phyloP scores from a whole-genome alignment of 225 moss, liverwort and hornwort genomes.

The Neckera pumila region DNA sequence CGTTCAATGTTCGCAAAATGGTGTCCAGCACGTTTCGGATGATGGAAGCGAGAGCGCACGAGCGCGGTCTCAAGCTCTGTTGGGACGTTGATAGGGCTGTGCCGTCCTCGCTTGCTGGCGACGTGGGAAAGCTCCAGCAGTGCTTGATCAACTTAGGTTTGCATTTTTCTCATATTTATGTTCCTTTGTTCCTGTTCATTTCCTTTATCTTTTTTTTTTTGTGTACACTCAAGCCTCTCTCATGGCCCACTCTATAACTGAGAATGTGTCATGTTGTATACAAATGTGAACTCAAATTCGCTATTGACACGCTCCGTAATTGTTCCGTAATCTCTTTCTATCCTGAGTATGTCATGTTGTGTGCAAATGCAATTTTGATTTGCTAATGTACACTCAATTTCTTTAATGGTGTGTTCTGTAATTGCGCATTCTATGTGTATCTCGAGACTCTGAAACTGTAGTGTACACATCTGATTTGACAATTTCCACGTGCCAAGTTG shows the following conservation, averaged over 20 bases:
- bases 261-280: not conserved
- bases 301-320: not conserved
- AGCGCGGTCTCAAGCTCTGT: constrained; percentile 33
- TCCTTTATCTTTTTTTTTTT: not conserved
- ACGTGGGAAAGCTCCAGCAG: constrained; percentile 70
- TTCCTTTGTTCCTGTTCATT: not conserved
- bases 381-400: not conserved
- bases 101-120: constrained; percentile 43
- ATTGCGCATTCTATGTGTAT: not conserved
- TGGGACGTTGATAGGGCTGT: constrained; percentile 58
- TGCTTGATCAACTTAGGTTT: constrained; percentile 71
- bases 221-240: not conserved
- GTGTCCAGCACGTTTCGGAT: constrained; percentile 61
- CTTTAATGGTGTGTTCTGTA: not conserved
- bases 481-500: not conserved
- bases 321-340: not conserved
- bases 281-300: not conserved
- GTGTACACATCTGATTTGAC: not conserved
- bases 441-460: not conserved
- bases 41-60: constrained; percentile 51
- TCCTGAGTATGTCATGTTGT: not conserved
- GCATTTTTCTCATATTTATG: not conserved
- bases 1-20: constrained; percentile 53
- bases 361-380: too few relatives aligned
- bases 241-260: not conserved